These are phyloP conservation scores for Symbiodinium natans DNA, from an alignment of 73 alveolate genomes.

Conservation along the genomic window DNA sequence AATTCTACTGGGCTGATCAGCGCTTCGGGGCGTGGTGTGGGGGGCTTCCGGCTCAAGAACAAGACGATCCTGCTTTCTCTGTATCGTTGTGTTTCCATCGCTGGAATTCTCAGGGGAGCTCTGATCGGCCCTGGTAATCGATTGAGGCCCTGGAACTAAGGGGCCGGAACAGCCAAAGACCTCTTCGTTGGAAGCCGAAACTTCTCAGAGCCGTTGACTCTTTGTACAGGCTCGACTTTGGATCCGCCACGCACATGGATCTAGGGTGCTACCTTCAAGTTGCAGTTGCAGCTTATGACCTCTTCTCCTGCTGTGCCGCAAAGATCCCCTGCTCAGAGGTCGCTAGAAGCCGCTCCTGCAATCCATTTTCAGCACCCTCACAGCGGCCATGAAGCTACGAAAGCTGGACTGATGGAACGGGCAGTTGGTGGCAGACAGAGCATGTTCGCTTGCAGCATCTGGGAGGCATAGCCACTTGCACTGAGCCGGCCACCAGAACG, in stretches of 20 bases:
- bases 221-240: neutral
- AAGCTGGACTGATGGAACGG: neutral
- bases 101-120: neutral
- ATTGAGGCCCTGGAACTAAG: neutral
- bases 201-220: neutral
- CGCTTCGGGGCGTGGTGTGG: neutral
- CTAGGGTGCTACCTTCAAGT: no score
- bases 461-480: no score
- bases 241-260: no score
- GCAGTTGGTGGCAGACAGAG: neutral
- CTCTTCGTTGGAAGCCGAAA: neutral
- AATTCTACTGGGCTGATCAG: neutral
- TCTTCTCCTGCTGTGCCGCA: slow-evolving; percentile 8
- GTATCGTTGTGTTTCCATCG: no score
- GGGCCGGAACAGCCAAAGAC: neutral
- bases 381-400: neutral
- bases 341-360: neutral
- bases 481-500: neutral
- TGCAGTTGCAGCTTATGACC: no score
- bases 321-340: neutral
- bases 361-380: no score
- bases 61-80: no score
- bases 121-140: neutral
- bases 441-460: no score
- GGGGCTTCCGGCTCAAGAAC: no score